phyloP scores from a whole-genome alignment of 1,139 yeast species.

The Chernovozyma aurita region DNA sequence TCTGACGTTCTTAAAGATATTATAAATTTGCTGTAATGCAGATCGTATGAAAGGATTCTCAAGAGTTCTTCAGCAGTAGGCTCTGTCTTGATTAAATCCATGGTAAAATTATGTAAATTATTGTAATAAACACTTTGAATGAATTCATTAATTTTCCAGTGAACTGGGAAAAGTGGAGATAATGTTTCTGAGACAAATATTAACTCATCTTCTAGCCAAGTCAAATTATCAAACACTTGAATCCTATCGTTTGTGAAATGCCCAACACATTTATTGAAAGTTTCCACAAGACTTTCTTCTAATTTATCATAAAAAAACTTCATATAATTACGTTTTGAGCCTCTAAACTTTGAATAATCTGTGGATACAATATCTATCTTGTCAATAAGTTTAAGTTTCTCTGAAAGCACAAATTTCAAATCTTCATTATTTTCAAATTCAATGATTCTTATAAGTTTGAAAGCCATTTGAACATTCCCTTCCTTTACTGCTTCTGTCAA shows the following conservation, averaged over 20 bases:
- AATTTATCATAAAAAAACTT: constrained; percentile 59
- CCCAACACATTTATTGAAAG: constrained; percentile 61
- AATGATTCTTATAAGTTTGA: constrained; percentile 68
- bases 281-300: constrained; percentile 56
- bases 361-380: constrained; percentile 17
- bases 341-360: constrained; percentile 34
- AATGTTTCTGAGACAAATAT: constrained; percentile 58
- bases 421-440: constrained; percentile 82
- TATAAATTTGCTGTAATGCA: constrained; percentile 49
- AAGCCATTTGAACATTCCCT: constrained; percentile 63
- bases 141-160: constrained; percentile 68
- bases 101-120: constrained; percentile 59
- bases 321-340: constrained; percentile 58
- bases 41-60: constrained; percentile 69
- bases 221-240: constrained; percentile 63
- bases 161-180: constrained; percentile 54
- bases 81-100: constrained; percentile 60
- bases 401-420: constrained; percentile 50
- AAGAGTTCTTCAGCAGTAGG: constrained; percentile 68
- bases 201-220: constrained; percentile 84
- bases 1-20: constrained; percentile 21
- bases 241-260: constrained; percentile 53
- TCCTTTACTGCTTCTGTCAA: constrained; percentile 67
- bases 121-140: constrained; percentile 67
- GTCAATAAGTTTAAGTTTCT: constrained; percentile 32